Percentiles rank a stretch among this genome's conserved stretches.
These are phyloP conservation scores for Tetratostichococcus sp. DNA, from an alignment of 139 green algal species.

Conservation along the genomic window DNA sequence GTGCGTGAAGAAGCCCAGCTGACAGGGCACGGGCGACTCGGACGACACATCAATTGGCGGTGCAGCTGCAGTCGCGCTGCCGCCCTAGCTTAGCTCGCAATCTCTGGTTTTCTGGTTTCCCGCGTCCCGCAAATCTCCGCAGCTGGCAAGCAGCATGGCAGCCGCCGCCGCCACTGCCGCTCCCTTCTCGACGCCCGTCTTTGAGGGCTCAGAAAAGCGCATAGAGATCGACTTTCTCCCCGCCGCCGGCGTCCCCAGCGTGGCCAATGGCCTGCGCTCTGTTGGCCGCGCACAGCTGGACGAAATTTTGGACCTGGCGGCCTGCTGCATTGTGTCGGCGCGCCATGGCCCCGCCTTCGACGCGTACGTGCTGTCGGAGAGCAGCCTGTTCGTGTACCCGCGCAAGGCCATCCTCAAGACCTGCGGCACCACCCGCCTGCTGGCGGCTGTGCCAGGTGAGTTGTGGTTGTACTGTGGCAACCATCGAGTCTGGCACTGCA, in stretches of 20 bases:
- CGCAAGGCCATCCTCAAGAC: conserved; percentile 94
- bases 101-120: not conserved
- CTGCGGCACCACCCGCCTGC: conserved; percentile 92
- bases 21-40: conserved; percentile 26
- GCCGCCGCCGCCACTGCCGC: conserved; percentile 7
- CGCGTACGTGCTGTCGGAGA: conserved; percentile 97
- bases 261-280: conserved; percentile 53
- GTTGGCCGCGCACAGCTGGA: conserved; percentile 67
- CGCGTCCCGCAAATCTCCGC: not conserved
- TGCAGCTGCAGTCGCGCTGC: not conserved
- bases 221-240: conserved; percentile 80
- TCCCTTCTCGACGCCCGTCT: conserved; percentile 58
- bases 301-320: conserved; percentile 57
- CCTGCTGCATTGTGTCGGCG: conserved; percentile 91
- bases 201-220: conserved; percentile 94
- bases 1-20: conserved; percentile 58
- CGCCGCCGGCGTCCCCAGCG: conserved; percentile 9
- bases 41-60: not conserved
- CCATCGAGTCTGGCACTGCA: too few species aligned
- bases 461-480: too few species aligned
- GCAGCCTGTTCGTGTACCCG: conserved; percentile 92
- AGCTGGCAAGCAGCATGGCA: conserved; percentile 12
- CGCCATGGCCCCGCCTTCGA: conserved; percentile 76
- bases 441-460: conserved; percentile 62
- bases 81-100: not conserved